phyloP scores from a whole-genome alignment of 768 basidiomycete species.

The Filobasidium floriforme region DNA sequence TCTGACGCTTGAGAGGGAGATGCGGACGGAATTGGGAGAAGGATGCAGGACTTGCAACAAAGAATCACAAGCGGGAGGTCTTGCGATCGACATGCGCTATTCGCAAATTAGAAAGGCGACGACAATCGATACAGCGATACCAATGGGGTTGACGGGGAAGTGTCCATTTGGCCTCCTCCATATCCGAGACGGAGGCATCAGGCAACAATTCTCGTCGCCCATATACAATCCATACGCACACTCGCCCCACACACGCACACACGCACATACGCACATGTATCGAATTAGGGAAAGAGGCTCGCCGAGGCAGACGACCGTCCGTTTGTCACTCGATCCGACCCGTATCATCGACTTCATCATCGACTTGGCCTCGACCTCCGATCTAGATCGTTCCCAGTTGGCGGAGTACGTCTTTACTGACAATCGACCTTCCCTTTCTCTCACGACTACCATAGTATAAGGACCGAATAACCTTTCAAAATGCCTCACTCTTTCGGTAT shows the following conservation, averaged over 20 bases:
- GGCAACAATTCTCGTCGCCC: neutral
- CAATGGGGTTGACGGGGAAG: too few relatives aligned
- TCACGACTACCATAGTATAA: conserved; percentile 8
- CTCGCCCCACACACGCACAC: neutral
- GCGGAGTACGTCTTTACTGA: neutral
- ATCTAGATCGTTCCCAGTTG: neutral
- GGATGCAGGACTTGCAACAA: too few relatives aligned
- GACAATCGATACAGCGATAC: too few relatives aligned
- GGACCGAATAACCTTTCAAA: conserved; percentile 25
- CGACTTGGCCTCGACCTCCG: neutral
- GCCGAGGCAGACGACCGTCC: too few relatives aligned
- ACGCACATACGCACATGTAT: neutral
- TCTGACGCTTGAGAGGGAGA: too few relatives aligned
- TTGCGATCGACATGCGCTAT: too few relatives aligned
- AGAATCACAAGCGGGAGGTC: too few relatives aligned
- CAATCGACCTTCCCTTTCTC: neutral
- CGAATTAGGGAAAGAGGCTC: neutral
- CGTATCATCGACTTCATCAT: neutral
- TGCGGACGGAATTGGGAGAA: neutral
- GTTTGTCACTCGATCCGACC: neutral
- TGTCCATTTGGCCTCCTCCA: too few relatives aligned
- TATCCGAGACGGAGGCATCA: neutral
- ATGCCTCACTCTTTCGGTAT: conserved; percentile 99
- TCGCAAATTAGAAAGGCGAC: too few relatives aligned
- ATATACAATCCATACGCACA: neutral